Conservation (phyloP, 108 stramenopile genomes). For the Mayamaea pseudoterrestris region DNA sequence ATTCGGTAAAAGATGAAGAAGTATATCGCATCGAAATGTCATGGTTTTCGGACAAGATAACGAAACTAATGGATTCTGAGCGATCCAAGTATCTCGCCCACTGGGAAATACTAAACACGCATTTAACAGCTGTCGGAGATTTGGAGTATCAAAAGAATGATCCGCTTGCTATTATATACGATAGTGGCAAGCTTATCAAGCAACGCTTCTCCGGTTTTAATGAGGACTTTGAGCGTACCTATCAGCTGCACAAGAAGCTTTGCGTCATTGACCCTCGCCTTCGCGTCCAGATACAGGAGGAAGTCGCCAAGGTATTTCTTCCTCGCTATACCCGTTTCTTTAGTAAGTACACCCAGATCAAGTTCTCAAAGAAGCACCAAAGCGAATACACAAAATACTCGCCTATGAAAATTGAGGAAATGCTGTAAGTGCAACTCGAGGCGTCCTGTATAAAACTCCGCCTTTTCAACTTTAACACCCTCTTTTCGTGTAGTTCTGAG, state of each 20-base stretch:
- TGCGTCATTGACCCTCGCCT: slow-evolving; percentile 59
- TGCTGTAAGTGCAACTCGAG: too few relatives aligned
- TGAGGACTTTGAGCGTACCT: slow-evolving; percentile 69
- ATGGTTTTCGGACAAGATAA: slow-evolving; percentile 70
- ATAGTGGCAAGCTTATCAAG: slow-evolving; percentile 75
- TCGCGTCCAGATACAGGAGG: slow-evolving; percentile 44
- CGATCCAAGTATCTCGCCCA: slow-evolving; percentile 57
- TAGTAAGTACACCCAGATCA: slow-evolving; percentile 59
- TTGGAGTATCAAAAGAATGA: slow-evolving; percentile 55
- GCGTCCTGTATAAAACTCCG: too few relatives aligned
- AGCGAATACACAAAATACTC: slow-evolving; percentile 69
- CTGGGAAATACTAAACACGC: slow-evolving; percentile 62
- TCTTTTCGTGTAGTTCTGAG: too few relatives aligned
- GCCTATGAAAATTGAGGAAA: slow-evolving; percentile 46
- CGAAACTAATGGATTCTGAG: slow-evolving; percentile 60
- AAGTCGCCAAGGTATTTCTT: slow-evolving; percentile 48
- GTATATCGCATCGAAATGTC: slow-evolving; percentile 45
- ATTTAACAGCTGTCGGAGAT: slow-evolving; percentile 61
- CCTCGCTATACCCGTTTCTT: slow-evolving; percentile 63
- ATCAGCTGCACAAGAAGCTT: slow-evolving; percentile 42
- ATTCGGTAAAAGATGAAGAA: slow-evolving; percentile 13
- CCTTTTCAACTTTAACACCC: too few relatives aligned
- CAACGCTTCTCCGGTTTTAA: slow-evolving; percentile 73
- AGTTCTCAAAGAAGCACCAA: slow-evolving; percentile 83
- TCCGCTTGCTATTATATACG: slow-evolving; percentile 53